Percentiles rank a stretch among this genome's conserved stretches.
Conservation (phyloP, 1,139 yeast genomes). For the Scheffersomyces cryptocercus region DNA sequence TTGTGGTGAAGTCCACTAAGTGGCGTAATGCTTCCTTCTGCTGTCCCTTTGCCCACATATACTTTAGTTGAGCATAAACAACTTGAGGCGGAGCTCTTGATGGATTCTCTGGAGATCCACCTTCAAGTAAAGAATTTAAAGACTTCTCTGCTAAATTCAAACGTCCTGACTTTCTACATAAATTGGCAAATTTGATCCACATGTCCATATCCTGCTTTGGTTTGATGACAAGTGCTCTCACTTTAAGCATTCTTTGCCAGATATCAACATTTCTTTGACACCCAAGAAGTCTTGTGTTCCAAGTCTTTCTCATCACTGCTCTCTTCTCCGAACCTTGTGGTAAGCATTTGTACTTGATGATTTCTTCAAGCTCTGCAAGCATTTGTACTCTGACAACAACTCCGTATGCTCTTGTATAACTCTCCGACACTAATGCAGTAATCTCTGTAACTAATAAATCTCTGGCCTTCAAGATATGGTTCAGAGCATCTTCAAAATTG, state of each 20-base stretch:
- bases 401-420: conserved; percentile 95
- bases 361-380: conserved; percentile 95
- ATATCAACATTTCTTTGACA: conserved; percentile 97
- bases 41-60: conserved; percentile 95
- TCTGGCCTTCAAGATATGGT: conserved; percentile 80
- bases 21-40: conserved; percentile 84
- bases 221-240: conserved; percentile 86
- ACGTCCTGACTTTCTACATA: conserved; percentile 92
- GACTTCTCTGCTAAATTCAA: conserved; percentile 92
- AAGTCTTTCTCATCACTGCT: conserved; percentile 78
- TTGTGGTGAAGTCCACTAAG: conserved; percentile 84
- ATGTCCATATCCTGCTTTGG: conserved; percentile 97
- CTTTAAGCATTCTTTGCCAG: conserved; percentile 96
- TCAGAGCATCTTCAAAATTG: conserved; percentile 78
- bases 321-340: conserved; percentile 83
- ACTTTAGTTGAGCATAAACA: conserved; percentile 93
- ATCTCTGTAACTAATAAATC: conserved; percentile 90
- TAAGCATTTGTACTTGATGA: conserved; percentile 80
- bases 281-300: conserved; percentile 91
- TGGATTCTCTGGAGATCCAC: conserved; percentile 58
- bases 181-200: conserved; percentile 97
- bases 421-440: conserved; percentile 91
- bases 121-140: conserved; percentile 70
- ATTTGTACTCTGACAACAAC: conserved; percentile 96
- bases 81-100: conserved; percentile 93